These are phyloP conservation scores for Peniophora sp. DNA, from an alignment of 1,284 basidiomycete genomes.

Conservation along the genomic window DNA sequence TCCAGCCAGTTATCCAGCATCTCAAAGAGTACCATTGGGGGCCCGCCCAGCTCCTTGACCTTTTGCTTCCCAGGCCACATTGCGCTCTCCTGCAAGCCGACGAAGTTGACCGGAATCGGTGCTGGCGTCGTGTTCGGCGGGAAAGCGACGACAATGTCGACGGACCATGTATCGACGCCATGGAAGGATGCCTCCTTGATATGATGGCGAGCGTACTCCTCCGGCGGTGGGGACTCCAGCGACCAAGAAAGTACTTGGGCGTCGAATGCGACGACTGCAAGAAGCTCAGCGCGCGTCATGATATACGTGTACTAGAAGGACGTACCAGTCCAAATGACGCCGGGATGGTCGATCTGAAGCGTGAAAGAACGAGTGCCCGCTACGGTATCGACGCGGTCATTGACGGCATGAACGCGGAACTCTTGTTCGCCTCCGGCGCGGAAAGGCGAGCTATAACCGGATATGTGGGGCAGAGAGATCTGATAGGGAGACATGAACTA, in stretches of 20 bases:
- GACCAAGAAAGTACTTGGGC: constrained; percentile 88
- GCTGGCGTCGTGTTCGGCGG: constrained; percentile 16
- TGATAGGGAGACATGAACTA: constrained; percentile 78
- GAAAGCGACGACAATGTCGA: constrained; percentile 68
- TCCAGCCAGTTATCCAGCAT: constrained; percentile 62
- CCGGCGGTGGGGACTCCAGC: constrained; percentile 68
- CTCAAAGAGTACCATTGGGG: constrained; percentile 61
- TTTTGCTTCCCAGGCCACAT: constrained; percentile 73
- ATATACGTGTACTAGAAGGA: constrained; percentile 3
- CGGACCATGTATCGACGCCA: constrained; percentile 62
- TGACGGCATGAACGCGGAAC: constrained; percentile 57
- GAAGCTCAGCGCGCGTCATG: constrained; percentile 2
- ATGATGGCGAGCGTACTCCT: constrained; percentile 75
- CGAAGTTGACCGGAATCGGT: constrained; percentile 49
- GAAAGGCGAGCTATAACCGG: constrained; percentile 49
- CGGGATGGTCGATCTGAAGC: constrained; percentile 73
- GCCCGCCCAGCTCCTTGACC: constrained; percentile 41
- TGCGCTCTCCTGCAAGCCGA: constrained; percentile 66
- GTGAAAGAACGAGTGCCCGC: constrained; percentile 69
- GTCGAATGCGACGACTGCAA: constrained; percentile 80
- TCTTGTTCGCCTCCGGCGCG: constrained; percentile 24
- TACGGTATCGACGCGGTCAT: constrained; percentile 47
- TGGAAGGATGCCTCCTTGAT: constrained; percentile 88
- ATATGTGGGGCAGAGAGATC: constrained; percentile 49
- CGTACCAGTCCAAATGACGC: constrained; percentile 81